Conservation (phyloP, 192 early-diverging fungal genomes). For the Gryganskiella cystojenkinii region DNA sequence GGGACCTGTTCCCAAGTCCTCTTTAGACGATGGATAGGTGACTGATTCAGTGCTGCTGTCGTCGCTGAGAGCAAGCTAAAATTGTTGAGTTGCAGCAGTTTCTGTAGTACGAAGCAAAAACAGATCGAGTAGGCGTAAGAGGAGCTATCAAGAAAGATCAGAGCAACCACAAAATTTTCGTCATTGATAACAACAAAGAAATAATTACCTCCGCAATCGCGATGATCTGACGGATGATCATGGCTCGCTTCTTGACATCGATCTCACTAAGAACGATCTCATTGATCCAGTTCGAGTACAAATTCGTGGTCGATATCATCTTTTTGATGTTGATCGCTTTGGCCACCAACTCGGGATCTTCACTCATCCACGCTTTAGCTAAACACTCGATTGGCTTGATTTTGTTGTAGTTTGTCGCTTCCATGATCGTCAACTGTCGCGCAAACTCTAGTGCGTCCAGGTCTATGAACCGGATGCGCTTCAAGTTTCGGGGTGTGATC, state of each 20-base stretch:
- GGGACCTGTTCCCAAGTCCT: constrained; percentile 89
- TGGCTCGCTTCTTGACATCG: constrained; percentile 83
- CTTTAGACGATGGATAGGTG: constrained; percentile 88
- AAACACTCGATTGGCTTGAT: constrained; percentile 82
- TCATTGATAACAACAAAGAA: neutral
- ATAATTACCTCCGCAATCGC: constrained; percentile 71
- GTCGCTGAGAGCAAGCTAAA: constrained; percentile 95
- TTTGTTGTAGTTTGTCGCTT: constrained; percentile 80
- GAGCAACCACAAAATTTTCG: neutral
- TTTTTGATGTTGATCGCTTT: constrained; percentile 87
- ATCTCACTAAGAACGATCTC: constrained; percentile 83
- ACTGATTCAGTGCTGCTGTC: constrained; percentile 90
- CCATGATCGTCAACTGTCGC: constrained; percentile 95
- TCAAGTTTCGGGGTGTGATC: constrained; percentile 83
- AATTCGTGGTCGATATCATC: constrained; percentile 87
- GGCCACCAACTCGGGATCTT: constrained; percentile 63
- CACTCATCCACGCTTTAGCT: constrained; percentile 88
- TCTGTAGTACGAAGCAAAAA: constrained; percentile 16
- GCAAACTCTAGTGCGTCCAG: constrained; percentile 94
- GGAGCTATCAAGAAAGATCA: neutral
- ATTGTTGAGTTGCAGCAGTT: constrained; percentile 81
- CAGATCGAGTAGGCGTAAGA: neutral
- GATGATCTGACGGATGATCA: constrained; percentile 86
- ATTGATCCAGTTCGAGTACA: constrained; percentile 84
- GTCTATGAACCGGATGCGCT: constrained; percentile 85